Conservation (phyloP, 306 rosid species). For the Albizia julibrissin region DNA sequence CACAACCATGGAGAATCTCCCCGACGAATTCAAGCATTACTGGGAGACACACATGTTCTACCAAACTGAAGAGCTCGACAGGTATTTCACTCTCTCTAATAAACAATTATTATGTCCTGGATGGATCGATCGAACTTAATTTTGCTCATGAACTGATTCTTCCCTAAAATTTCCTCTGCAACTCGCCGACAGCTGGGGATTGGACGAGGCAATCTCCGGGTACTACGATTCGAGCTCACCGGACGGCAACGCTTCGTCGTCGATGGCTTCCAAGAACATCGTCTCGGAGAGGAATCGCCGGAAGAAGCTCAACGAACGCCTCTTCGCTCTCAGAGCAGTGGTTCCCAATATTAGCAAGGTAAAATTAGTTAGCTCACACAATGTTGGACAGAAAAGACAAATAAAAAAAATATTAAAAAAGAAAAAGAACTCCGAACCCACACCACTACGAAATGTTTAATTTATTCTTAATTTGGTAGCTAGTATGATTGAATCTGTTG, state of each 20-base stretch:
- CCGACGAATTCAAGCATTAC: slow-evolving; percentile 50
- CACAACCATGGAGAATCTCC: slow-evolving; percentile 51
- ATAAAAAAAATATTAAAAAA: neutral
- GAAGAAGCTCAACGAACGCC: slow-evolving; percentile 79
- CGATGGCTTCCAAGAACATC: slow-evolving; percentile 70
- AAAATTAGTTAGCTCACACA: neutral
- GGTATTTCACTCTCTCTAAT: slow-evolving; percentile 36
- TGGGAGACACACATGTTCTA: slow-evolving; percentile 59
- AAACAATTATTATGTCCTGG: neutral
- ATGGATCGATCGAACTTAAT: neutral
- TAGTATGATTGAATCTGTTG: neutral
- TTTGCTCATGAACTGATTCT: neutral
- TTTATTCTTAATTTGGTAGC: neutral
- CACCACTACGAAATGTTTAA: neutral
- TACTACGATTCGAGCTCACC: slow-evolving; percentile 84
- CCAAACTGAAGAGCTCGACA: slow-evolving; percentile 57
- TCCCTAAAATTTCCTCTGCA: neutral
- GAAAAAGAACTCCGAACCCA: neutral
- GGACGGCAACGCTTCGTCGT: slow-evolving; percentile 63
- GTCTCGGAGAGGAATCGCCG: slow-evolving; percentile 81
- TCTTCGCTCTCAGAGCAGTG: slow-evolving; percentile 77
- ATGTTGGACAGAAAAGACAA: neutral
- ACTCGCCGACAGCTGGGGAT: slow-evolving; percentile 50
- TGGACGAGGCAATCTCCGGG: slow-evolving; percentile 63
- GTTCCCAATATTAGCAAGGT: slow-evolving; percentile 92